phyloP scores from a whole-genome alignment of 441 rosid genomes.

The Arabidopsis hybrid region DNA sequence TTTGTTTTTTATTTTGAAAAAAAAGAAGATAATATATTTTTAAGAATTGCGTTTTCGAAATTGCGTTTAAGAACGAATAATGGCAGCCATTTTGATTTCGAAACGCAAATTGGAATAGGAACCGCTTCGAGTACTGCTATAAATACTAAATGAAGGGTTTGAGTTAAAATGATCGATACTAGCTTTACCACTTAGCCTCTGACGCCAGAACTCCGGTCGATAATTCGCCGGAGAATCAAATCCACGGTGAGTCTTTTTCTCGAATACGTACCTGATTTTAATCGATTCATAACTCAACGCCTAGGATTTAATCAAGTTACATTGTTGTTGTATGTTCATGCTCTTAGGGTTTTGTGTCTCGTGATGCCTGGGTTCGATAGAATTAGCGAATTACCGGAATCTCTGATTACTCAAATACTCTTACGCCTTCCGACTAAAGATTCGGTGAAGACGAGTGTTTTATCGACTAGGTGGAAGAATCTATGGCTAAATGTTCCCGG shows the following conservation, averaged over 20 bases:
- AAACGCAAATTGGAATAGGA: too few species aligned
- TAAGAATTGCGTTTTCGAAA: too few species aligned
- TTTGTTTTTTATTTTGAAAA: too few species aligned
- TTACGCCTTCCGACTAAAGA: constrained; percentile 14
- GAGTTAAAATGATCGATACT: too few species aligned
- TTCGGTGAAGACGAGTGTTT: constrained; percentile 9
- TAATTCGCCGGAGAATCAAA: background rate
- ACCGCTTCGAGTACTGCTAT: too few species aligned
- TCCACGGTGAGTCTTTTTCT: background rate
- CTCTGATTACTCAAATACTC: constrained; percentile 19
- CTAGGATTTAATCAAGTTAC: background rate
- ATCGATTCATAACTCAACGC: background rate
- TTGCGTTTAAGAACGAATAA: too few species aligned
- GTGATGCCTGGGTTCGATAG: background rate
- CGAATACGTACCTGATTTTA: background rate
- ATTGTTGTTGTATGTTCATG: background rate
- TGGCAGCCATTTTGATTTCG: too few species aligned
- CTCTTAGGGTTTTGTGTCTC: background rate
- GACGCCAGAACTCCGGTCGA: too few species aligned
- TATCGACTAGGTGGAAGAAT: background rate
- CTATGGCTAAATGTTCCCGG: constrained; percentile 8
- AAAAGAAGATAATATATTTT: too few species aligned
- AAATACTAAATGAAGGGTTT: too few species aligned
- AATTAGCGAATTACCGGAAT: constrained; percentile 4
- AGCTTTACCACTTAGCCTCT: too few species aligned